Base-by-base conservation (phyloP, 2,329 filamentous ascomycete species). In the Arthrinium puccinioides region DNA sequence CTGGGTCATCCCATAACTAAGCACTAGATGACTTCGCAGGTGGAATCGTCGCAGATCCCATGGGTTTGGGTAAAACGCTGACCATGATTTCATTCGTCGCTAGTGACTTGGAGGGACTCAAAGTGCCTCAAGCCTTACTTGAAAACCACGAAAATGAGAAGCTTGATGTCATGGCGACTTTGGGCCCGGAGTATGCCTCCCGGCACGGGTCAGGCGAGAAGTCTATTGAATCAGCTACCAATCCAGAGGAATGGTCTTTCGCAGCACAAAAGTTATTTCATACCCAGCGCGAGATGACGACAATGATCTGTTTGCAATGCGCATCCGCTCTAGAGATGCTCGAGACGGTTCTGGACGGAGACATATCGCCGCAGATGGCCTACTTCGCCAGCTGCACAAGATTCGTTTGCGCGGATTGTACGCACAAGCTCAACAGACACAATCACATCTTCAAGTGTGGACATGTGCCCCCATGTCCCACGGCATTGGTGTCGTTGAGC, bases 101-200 rank as follows among this genome's bases (percentile, higher is more conserved):
- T 9, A 38, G 36, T n/a, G 47, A 53, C 32, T 14, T 14, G 8
- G 19, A 36, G 11, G 8, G 14, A 14, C 13, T 10, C 6, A 9
- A 26, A 10, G 3, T 6, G 6, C 13, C 2, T 6, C 20, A 16
- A 15, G 13, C 9, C 8, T 23, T 2, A 5, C 11, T 10, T 2
- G 4, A 11, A 3, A 3, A 4, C 11, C 15, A 7, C 20, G 13
- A 9, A 11, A 10, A 16, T 11, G 31, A 13, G 4, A 23, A 15
- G n/a, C 3, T 23, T 2, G 9, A 23, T 5, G 9, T 32, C 10
- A 5, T 21, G 13, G n/a, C 31, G 2, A 33, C 31, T 11, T 21
- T 71, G 1, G 69, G 70, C 0, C 35, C 65, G 0, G 46, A 56
- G n/a, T 69, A 68, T 20, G 47, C 52, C 4, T 37, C 38, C 4